Evolutionary conservation across 306 rosid genomes (phyloP), one percentile per base, ranked within the genome.

Genomic region (Herpetospermum pedunculosum): DNA sequence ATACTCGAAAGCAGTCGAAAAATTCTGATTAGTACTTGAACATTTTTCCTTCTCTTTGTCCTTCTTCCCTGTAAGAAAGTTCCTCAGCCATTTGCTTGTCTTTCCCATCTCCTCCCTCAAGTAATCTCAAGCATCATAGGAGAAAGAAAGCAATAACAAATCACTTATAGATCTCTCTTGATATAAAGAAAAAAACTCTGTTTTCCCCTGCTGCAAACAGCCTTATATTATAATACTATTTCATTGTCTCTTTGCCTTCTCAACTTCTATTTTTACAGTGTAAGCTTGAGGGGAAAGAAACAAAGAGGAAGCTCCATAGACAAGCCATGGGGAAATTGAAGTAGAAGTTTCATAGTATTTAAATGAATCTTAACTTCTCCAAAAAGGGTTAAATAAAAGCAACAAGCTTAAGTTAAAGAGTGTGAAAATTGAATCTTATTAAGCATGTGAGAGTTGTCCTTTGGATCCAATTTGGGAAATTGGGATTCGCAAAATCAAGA

Each of bases 41-140:
- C 73, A 23, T 73, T 88, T 84, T 29, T 75, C 87, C 63, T 86
- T 73, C 52, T 73, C 69, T 38, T 25, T 75, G 34, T 75, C 77
- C 23, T 75, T 94, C 96, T 89, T 94, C 44, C 97, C 92, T 4
- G 89, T 79, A 81, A 94, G 83, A 71, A 94, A 79, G 76, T 72
- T 88, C 75, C 80, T 82, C 13, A 94, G 85, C 98, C 98, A 94
- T 87, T 86, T 89, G 13, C 96, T 65, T 59, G 91, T 80, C 81
- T 85, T 94, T 67, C 98, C 96, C 98, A 94, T 89, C 77, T 79
- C 78, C 79, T 79, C 78, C 77, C 5, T 77, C 84, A 83, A 77
- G 35, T 35, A 58, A 74, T 43, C 44, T 59, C 57, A 59, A 46
- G 40, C 77, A 82, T 75, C 76, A 64, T 59, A 77, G 53, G 19